Percentiles rank a stretch among this genome's conserved stretches.
Evolutionary conservation across 1,284 basidiomycete species (phyloP).

Genomic region (Malassezia psittaci): DNA sequence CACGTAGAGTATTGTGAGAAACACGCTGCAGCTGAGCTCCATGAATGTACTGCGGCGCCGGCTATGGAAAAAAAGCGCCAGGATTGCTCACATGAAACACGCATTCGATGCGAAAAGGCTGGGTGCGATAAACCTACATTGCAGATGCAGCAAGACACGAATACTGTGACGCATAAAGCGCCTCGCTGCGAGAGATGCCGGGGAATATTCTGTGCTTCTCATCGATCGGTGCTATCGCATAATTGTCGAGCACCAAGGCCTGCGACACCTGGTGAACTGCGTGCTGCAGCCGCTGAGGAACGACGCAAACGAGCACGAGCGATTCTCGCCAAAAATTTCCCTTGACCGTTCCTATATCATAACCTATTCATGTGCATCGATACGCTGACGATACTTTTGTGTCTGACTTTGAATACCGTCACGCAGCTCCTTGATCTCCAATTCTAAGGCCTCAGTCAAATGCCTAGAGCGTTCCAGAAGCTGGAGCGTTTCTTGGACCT

Average conservation of each 20-base stretch:
- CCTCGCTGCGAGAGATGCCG: conserved; percentile 13
- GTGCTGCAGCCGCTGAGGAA: background rate
- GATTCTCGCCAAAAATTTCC: conserved; percentile 8
- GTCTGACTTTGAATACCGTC: conserved; percentile 3
- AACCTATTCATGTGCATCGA: background rate
- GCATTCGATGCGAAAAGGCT: conserved; percentile 1
- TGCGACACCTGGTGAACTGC: conserved; percentile 3
- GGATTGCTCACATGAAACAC: background rate
- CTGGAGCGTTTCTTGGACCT: conserved; percentile 16
- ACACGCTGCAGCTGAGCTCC: conserved; percentile 6
- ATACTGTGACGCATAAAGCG: conserved; percentile 1
- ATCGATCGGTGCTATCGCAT: conserved; percentile 6
- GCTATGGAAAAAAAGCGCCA: background rate
- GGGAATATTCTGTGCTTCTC: conserved; percentile 6
- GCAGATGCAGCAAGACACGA: background rate
- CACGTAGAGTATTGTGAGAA: conserved; percentile 1
- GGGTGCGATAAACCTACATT: conserved; percentile 4
- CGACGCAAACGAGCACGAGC: conserved; percentile 3
- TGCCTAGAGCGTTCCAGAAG: conserved; percentile 23
- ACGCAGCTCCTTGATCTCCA: conserved; percentile 6
- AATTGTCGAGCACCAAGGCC: conserved; percentile 7
- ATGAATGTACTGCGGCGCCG: background rate
- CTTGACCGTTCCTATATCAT: too few relatives aligned
- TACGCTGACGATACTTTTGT: background rate
- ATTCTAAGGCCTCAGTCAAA: conserved; percentile 9